Base-by-base conservation (phyloP, 208 protist species). In the Leishmania major region DNA sequence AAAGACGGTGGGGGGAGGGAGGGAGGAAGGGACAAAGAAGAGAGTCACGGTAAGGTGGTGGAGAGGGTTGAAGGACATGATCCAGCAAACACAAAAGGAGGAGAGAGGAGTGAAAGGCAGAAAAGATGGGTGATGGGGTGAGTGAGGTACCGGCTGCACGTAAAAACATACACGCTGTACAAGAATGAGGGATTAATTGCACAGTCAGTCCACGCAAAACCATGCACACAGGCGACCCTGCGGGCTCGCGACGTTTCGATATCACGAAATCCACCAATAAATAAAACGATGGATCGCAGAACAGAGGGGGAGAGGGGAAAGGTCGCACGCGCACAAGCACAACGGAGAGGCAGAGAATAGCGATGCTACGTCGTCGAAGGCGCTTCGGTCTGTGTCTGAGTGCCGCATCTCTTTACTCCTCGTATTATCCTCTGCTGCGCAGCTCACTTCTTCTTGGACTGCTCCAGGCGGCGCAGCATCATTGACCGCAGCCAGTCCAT, bases 401-500 rank as follows among this genome's bases (percentile, higher is more conserved):
- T 60, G 69, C 45, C 22, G 3, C 37, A n/a, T 40, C 70, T 19
- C 35, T 45, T 45, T 72, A 22, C 59, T 53, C 31, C 70, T 31
- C 62, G 0, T 47, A 45, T 35, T 75, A 47, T 37, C 67, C 77
- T 75, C 57, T 82, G 37, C 10, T 28, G 47, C n/a, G 31, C 19
- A n/a, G 47, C 22, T 77, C 73, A 89, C 76, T 84, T 83, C 82
- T 91, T 89, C 60, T 81, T 86, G 13, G 75, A 45, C n/a, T 84
- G 75, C 45, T 85, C 84, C 4, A 81, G 67, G 60, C 90, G 85
- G 11, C 84, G 77, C 47, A 93, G 66, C 87, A 95, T 89, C 11
- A 70, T 55, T 15, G 82, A 72, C 75, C 91, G 87, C 35, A 98
- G 78, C 94, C 95, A 98, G 55, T 87, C 75, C 72, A 98, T 91